These are phyloP conservation scores for Postia placenta DNA, from an alignment of 768 basidiomycete species.

Conservation along the genomic window DNA sequence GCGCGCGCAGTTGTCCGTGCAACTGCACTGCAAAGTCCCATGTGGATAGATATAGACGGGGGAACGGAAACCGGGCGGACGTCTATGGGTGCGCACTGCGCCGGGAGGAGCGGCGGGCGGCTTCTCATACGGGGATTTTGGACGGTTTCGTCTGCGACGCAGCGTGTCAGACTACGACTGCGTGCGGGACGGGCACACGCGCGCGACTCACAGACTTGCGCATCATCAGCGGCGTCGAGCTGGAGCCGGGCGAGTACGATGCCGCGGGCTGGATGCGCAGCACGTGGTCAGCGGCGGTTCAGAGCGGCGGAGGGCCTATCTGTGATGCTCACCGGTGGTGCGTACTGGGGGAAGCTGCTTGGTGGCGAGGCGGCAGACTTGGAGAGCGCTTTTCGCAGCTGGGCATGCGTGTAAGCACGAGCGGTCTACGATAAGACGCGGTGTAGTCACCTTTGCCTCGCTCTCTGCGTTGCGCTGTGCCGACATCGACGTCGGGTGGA, in stretches of 20 bases:
- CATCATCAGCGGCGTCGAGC: slow-evolving; percentile 29
- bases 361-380: slow-evolving; percentile 33
- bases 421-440: neutral
- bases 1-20: slow-evolving; percentile 1
- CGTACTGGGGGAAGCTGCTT: slow-evolving; percentile 17
- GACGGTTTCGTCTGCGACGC: slow-evolving; percentile 19
- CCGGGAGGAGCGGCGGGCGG: slow-evolving; percentile 2
- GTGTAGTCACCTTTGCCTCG: slow-evolving; percentile 59
- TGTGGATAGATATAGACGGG: slow-evolving; percentile 4
- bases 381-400: slow-evolving; percentile 63
- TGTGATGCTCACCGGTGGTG: slow-evolving; percentile 3
- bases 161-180: slow-evolving; percentile 1
- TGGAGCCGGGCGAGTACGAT: slow-evolving; percentile 16
- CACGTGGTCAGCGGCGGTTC: slow-evolving; percentile 1
- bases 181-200: neutral
- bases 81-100: slow-evolving; percentile 13
- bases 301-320: too few species aligned
- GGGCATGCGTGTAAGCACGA: slow-evolving; percentile 17
- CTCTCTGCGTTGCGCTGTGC: slow-evolving; percentile 63
- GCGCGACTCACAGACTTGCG: slow-evolving; percentile 24
- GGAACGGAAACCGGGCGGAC: slow-evolving; percentile 3
- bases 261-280: slow-evolving; percentile 12
- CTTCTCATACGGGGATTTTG: slow-evolving; percentile 18
- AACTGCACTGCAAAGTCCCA: slow-evolving; percentile 21
- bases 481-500: slow-evolving; percentile 62